Conservation (phyloP, 345 rosid species). For the thale cress (Arabidopsis thaliana) region TAIR10.1 NC_003070.9:8316501-8317000, state of each 20-base stretch:
- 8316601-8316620: slow-evolving; percentile 41
- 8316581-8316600: slow-evolving; percentile 65
- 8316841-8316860: background rate
- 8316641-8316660: slow-evolving; percentile 42
- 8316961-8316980: background rate
- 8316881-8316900: background rate
- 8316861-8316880: background rate
- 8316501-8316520: slow-evolving; percentile 27
- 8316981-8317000: background rate
- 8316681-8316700: slow-evolving; percentile 24
- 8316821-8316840: background rate
- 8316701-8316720: slow-evolving; percentile 16
- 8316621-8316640: slow-evolving; percentile 45
- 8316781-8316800: background rate
- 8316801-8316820: background rate
- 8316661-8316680: slow-evolving; percentile 31
- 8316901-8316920: slow-evolving; percentile 4
- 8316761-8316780: background rate
- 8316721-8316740: slow-evolving; percentile 28
- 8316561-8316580: slow-evolving; percentile 70
- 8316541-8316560: slow-evolving; percentile 31
- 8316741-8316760: slow-evolving; percentile 8
- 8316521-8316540: slow-evolving; percentile 38
- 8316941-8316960: slow-evolving; percentile 3
- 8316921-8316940: background rate